Base-by-base conservation (phyloP, 192 early-diverging fungal species). In the Rhizophagus prolifer region DNA sequence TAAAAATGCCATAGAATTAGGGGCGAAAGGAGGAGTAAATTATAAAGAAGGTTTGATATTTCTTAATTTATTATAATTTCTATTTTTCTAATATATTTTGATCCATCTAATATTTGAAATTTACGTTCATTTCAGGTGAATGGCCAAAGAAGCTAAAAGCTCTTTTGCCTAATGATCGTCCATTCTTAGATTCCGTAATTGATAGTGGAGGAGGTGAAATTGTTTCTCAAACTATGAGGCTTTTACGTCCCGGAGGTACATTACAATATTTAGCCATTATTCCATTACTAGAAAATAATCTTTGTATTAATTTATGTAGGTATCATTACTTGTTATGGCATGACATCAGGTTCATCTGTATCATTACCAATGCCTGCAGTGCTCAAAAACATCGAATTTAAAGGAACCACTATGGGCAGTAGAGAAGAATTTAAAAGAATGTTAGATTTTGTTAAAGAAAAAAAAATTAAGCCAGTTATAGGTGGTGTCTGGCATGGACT, bases 11-110 rank as follows among this genome's bases (percentile, higher is more conserved):
- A 77, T 91, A 23, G 50, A 54, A 28, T 70, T 93, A 9, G 92
- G 92, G 30, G 92, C 92, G 2, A 82, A 80, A 64, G 91, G 91
- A 16, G 92, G 92, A 9, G 89, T 90, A 25, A 89, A 89, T 71
- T 94, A 94, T 74, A 92, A 84, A 78, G 79, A 86, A 30, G 83
- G 89, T 91, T 79, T 66, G 7, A 23, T 16, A 54, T 19, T 5
- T 5, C 0, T 7, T 19, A 7, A 54, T 54, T 21, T 16, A 54
- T 54, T 0, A 8, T 38, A 3, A 5, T 38, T 38, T 38, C 7
- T 38, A 16, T 54, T 21, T 21, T 54, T 54, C 19, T 21, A 21
- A 21, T 54, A 54, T 21, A 21, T 21, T 19, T 21, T 7, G 50
- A 54, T 54, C 50, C 50, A 54, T 38, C 36, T 5, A 38, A 38